Evolutionary conservation across 345 rosid species (phyloP), one percentile per base, ranked within the genome.

Genomic region (Eucalyptus coolabah): DNA sequence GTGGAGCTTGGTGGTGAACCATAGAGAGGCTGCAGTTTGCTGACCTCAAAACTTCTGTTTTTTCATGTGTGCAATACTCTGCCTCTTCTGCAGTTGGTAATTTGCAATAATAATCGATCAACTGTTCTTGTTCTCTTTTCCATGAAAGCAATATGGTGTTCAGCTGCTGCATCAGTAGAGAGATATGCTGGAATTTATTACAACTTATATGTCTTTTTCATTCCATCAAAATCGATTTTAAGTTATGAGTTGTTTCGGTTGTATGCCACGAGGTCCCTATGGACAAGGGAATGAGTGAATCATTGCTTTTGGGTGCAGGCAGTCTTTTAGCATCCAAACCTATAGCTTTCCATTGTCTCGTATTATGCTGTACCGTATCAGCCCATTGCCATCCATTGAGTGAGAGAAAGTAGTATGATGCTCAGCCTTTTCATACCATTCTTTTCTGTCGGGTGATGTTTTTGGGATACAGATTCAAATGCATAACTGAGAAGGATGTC

Each of bases 1-100:
- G 99, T 94, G 91, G 99, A 98, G 96, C 99, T 98, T 87, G 99
- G 99, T 28, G 98, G 98, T 92, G 99, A 97, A 90, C 98, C 98
- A 60, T 94, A 93, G 92, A 89, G 40, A 42, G 87, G 28, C 60
- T 32, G 63, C 60, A 89, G 51, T 47, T 7, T 32, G 50, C 86
- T 87, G 89, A 86, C 56, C 77, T 16, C 86, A 72, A 21, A 49
- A 72, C 81, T 89, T 82, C 50, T 88, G 53, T 40, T 50, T 42
- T 87, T 65, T 89, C 85, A 42, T 40, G 65, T 89, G 63, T 47
- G 56, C 88, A 5, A 86, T 86, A 53, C 82, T 56, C n/a, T 50
- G 87, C 86, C 60, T 87, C 89, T 89, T 82, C 18, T 89, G 44
- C 28, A 40, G 23, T 72, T 86, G 86, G 86, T 69, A 72, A 54